Evolutionary conservation across 2,329 filamentous ascomycete species (phyloP).

Genomic region (Xylaria sp.): DNA sequence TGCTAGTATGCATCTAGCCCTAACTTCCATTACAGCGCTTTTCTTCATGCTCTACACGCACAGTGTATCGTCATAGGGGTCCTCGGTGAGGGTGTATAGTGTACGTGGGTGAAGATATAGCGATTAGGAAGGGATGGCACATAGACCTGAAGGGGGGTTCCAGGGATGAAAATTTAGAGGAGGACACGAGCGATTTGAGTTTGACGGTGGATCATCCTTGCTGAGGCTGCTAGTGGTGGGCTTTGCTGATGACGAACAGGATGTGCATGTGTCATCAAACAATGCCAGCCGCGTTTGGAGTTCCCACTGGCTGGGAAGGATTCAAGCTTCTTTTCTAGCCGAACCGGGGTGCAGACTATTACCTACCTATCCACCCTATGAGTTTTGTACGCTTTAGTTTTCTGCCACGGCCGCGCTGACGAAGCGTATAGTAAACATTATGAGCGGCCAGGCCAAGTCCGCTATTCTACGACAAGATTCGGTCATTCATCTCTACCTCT

Average conservation of each 20-base stretch:
- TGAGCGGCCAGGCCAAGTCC: not conserved
- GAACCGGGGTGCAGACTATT: slow-evolving; percentile 37
- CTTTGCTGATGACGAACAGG: slow-evolving; percentile 35
- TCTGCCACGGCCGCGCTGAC: slow-evolving; percentile 19
- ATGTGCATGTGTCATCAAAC: slow-evolving; percentile 37
- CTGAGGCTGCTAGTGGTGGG: slow-evolving; percentile 34
- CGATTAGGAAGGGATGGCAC: not conserved
- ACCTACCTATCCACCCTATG: slow-evolving; percentile 3
- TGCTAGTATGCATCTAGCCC: not conserved
- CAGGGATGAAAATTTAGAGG: slow-evolving; percentile 3
- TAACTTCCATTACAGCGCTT: slow-evolving; percentile 2
- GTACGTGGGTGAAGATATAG: not conserved
- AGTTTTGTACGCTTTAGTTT: slow-evolving; percentile 15
- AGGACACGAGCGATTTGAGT: slow-evolving; percentile 32
- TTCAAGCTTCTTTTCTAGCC: slow-evolving; percentile 41
- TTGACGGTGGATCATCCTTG: slow-evolving; percentile 30
- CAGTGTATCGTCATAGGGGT: slow-evolving; percentile 27
- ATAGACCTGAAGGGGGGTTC: slow-evolving; percentile 9
- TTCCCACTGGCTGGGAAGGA: slow-evolving; percentile 40
- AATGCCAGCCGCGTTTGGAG: slow-evolving; percentile 29
- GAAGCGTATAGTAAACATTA: slow-evolving; percentile 15
- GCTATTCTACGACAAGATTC: not conserved
- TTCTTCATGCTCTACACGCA: slow-evolving; percentile 8
- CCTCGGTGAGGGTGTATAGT: not conserved
- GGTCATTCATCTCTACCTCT: not conserved